phyloP scores from a whole-genome alignment of 176 grass and related monocot genomes.

The Ensete glaucum region DNA sequence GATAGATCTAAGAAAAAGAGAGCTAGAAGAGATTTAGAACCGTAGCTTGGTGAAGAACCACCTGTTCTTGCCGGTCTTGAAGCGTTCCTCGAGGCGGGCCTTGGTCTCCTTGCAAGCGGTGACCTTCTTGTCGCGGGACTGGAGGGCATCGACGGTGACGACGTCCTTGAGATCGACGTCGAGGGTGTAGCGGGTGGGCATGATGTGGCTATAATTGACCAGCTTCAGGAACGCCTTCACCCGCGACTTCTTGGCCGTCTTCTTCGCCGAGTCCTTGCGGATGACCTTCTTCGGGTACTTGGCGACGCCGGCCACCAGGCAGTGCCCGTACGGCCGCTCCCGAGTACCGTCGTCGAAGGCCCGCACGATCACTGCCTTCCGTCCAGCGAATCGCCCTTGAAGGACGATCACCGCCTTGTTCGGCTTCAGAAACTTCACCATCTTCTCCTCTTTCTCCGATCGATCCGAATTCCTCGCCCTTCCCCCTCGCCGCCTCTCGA shows the following conservation, averaged over 20 bases:
- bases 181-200: slow-evolving; percentile 21
- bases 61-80: slow-evolving; percentile 14
- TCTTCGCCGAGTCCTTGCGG: slow-evolving; percentile 19
- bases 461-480: too few species aligned
- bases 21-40: background rate
- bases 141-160: slow-evolving; percentile 2
- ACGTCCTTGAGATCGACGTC: slow-evolving; percentile 19
- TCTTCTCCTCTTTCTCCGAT: background rate
- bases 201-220: slow-evolving; percentile 9
- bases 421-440: slow-evolving; percentile 11
- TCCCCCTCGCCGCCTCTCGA: too few species aligned
- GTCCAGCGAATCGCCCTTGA: background rate
- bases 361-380: slow-evolving; percentile 8
- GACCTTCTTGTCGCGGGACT: slow-evolving; percentile 12
- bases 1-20: too few species aligned
- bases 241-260: slow-evolving; percentile 14
- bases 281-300: slow-evolving; percentile 17
- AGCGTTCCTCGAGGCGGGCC: slow-evolving; percentile 16
- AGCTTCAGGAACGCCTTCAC: slow-evolving; percentile 15
- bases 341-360: slow-evolving; percentile 9
- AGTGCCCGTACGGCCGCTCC: slow-evolving; percentile 9
- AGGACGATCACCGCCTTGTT: slow-evolving; percentile 7
- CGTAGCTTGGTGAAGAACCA: slow-evolving; percentile 13
- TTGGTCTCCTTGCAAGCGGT: slow-evolving; percentile 2
- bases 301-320: slow-evolving; percentile 12